Conservation (phyloP, 768 basidiomycete genomes). For the Boletus sp. region DNA sequence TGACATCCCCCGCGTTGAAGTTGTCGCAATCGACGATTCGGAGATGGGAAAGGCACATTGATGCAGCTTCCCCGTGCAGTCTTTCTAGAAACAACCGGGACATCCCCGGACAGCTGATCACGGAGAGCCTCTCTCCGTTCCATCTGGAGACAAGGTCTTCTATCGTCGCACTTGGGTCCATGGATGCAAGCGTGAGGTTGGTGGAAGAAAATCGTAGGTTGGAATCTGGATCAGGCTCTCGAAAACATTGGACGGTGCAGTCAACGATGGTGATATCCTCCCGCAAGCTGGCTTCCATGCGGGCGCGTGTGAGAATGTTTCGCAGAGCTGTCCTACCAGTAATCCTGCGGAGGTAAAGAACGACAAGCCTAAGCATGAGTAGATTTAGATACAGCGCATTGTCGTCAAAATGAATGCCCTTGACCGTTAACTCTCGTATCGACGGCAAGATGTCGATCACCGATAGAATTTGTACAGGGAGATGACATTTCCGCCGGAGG, state of each 20-base stretch:
- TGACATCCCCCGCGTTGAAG: slow-evolving; percentile 1
- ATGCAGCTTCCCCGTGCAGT: neutral
- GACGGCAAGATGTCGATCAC: slow-evolving; percentile 1
- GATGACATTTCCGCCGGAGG: neutral
- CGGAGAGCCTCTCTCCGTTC: slow-evolving; percentile 2
- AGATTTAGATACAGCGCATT: neutral
- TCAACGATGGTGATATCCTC: slow-evolving; percentile 2
- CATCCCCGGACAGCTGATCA: slow-evolving; percentile 3
- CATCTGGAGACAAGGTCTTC: slow-evolving; percentile 6
- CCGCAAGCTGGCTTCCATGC: neutral
- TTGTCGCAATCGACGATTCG: slow-evolving; percentile 7
- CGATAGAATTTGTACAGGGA: slow-evolving; percentile 4
- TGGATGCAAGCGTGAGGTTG: slow-evolving; percentile 3
- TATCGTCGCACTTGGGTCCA: neutral
- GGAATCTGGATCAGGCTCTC: neutral
- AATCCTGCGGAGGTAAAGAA: slow-evolving; percentile 1
- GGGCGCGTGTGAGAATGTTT: neutral
- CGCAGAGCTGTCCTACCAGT: neutral
- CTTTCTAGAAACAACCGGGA: neutral
- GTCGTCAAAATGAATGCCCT: slow-evolving; percentile 6
- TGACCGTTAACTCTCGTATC: slow-evolving; percentile 2
- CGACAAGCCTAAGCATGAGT: neutral
- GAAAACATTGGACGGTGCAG: neutral
- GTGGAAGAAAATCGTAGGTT: neutral
- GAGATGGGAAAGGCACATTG: slow-evolving; percentile 1